phyloP scores from a whole-genome alignment of 345 rosid genomes.

The Pugionium dolabratum region DNA sequence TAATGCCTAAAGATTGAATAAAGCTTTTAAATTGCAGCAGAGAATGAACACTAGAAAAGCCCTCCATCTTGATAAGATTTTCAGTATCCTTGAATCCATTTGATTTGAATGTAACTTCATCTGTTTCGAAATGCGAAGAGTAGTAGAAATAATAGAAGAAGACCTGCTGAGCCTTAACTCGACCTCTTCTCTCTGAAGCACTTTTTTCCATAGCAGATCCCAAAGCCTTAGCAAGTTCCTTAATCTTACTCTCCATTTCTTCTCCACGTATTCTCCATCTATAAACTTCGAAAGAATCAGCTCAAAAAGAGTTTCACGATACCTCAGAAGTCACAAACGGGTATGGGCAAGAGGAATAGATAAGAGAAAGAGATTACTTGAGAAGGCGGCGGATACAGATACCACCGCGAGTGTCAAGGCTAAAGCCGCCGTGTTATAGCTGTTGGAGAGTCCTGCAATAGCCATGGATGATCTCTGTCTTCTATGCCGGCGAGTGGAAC shows the following conservation, averaged over 20 bases:
- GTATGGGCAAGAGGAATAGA: background rate
- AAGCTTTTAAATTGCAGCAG: conserved; percentile 8
- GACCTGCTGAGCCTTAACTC: conserved; percentile 88
- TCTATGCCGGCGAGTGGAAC: conserved; percentile 25
- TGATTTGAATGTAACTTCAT: background rate
- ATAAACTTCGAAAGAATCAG: conserved; percentile 47
- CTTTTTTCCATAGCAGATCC: conserved; percentile 58
- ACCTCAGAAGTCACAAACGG: background rate
- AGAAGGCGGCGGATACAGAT: conserved; percentile 31
- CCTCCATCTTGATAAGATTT: background rate
- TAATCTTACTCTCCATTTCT: conserved; percentile 42
- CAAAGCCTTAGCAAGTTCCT: conserved; percentile 62
- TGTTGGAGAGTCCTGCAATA: conserved; percentile 14
- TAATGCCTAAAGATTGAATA: conserved; percentile 49
- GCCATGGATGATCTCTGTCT: conserved; percentile 29
- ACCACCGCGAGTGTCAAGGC: conserved; percentile 31
- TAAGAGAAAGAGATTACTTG: conserved; percentile 27
- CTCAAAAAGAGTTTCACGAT: conserved; percentile 17
- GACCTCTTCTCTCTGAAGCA: conserved; percentile 87
- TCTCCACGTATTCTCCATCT: conserved; percentile 48
- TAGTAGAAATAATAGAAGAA: background rate
- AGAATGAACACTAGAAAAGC: background rate
- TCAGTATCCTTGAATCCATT: background rate
- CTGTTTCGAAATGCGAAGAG: background rate
- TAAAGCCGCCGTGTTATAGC: conserved; percentile 29